Base-by-base conservation (phyloP, 345 rosid genomes). In the Salix caprea region DNA sequence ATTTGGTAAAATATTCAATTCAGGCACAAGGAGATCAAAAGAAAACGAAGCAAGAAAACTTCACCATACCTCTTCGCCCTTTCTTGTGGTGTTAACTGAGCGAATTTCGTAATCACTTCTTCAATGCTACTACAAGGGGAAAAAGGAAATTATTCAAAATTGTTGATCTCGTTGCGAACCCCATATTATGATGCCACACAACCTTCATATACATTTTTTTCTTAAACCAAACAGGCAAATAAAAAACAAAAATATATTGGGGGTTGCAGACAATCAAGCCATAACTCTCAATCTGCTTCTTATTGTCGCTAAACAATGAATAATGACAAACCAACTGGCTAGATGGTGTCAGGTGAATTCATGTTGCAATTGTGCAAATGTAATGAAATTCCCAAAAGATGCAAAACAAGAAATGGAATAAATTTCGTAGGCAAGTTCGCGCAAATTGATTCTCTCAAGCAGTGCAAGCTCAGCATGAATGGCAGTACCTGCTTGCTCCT, bases 401-500 rank as follows among this genome's bases (percentile, higher is more conserved):
- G n/a, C 28, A 18, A 9, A 56, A 40, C 32, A 24, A 37, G 67
- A 40, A 39, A 72, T 2, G 24, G 5, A 58, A 28, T 21, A 58
- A 1, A 15, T 66, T 71, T 30, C 14, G 10, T 5, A 19, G 24
- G 64, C 24, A 62, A 36, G 37, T 23, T 71, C 0, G 64, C 67
- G 24, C n/a, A 66, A 21, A 21, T 34, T 28, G 46, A 13, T 21
- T 48, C n/a, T 23, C 9, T 12, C 37, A 65, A 15, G 12, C 21
- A 12, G 36, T 18, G 4, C 40, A 56, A 32, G 42, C 37, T 5
- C 7, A 24, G 54, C 21, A 61, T 42, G n/a, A 65, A 61, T 3
- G 23, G 71, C 40, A 37, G 71, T 79, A 92, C 95, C 93, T 86
- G 74, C 80, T 87, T 66, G 84, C 84, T 42, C 95, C 91, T 65